These are phyloP conservation scores for Pecoramyces ruminantium DNA, from an alignment of 192 early-diverging fungal species.

Conservation along the genomic window DNA sequence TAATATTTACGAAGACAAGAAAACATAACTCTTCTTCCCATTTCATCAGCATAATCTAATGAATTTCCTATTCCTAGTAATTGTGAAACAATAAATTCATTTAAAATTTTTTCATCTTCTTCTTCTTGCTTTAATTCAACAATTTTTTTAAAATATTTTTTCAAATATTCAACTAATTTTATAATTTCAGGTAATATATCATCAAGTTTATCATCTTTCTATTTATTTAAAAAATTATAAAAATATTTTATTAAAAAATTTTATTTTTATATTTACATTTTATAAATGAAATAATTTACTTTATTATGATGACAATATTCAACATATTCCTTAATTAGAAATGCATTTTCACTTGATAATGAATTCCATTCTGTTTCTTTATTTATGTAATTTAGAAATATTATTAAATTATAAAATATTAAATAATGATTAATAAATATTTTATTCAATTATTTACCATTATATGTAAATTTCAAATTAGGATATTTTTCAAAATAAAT, in stretches of 20 bases:
- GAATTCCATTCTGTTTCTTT: neutral
- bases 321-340: neutral
- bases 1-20: conserved; percentile 41
- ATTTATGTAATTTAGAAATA: too few species aligned
- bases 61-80: conserved; percentile 58
- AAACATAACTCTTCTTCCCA: conserved; percentile 66
- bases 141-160: neutral
- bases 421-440: too few species aligned
- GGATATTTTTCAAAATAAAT: neutral
- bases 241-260: too few species aligned
- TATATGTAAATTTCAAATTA: neutral
- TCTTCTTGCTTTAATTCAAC: conserved; percentile 17
- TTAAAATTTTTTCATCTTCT: conserved; percentile 20
- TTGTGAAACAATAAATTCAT: conserved; percentile 52
- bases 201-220: conserved; percentile 46
- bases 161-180: conserved; percentile 18
- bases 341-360: neutral
- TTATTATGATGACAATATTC: neutral
- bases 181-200: conserved; percentile 52
- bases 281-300: too few species aligned
- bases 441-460: neutral
- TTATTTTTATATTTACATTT: too few species aligned
- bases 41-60: conserved; percentile 77
- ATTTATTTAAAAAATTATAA: neutral
- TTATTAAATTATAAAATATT: too few species aligned